phyloP scores from a whole-genome alignment of 495 filamentous ascomycete species.

The Tuber borchii region DNA sequence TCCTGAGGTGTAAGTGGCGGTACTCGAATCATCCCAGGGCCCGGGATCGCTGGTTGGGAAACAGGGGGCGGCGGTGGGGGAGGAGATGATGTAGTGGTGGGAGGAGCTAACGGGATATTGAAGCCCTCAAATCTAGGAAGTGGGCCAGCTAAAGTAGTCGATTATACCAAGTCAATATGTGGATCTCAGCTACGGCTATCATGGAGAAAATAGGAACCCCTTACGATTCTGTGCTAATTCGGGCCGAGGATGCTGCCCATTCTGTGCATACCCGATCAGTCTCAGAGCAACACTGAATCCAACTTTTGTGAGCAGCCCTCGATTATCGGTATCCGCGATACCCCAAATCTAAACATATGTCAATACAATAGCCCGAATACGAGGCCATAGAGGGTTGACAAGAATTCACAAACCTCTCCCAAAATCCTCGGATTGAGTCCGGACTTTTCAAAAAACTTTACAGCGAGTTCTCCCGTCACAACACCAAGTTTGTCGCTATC shows the following conservation, averaged over 20 bases:
- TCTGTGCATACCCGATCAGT: slow-evolving; percentile 93
- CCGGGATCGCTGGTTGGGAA: slow-evolving; percentile 59
- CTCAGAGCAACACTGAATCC: slow-evolving; percentile 87
- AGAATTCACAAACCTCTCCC: slow-evolving; percentile 65
- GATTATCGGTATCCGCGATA: slow-evolving; percentile 93
- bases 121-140: slow-evolving; percentile 85
- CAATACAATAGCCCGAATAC: neutral
- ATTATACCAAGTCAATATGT: slow-evolving; percentile 1
- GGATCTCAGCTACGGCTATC: neutral
- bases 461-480: slow-evolving; percentile 89
- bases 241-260: slow-evolving; percentile 66
- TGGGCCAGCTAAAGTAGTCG: slow-evolving; percentile 63
- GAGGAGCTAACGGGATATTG: slow-evolving; percentile 43
- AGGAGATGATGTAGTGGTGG: slow-evolving; percentile 45
- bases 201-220: slow-evolving; percentile 27
- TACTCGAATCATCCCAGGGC: slow-evolving; percentile 64
- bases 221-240: slow-evolving; percentile 66
- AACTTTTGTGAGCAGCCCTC: slow-evolving; percentile 80
- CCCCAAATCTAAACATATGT: slow-evolving; percentile 78
- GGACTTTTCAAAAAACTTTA: slow-evolving; percentile 97
- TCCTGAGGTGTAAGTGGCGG: slow-evolving; percentile 85
- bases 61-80: slow-evolving; percentile 50
- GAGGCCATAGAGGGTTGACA: neutral
- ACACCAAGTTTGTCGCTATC: slow-evolving; percentile 87
- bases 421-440: slow-evolving; percentile 73